A percentile compares a stretch with the other conserved stretches of the same genome.
phyloP scores from a whole-genome alignment of 1,284 basidiomycete genomes.

The Melanopsichium pennsylvanicum region DNA sequence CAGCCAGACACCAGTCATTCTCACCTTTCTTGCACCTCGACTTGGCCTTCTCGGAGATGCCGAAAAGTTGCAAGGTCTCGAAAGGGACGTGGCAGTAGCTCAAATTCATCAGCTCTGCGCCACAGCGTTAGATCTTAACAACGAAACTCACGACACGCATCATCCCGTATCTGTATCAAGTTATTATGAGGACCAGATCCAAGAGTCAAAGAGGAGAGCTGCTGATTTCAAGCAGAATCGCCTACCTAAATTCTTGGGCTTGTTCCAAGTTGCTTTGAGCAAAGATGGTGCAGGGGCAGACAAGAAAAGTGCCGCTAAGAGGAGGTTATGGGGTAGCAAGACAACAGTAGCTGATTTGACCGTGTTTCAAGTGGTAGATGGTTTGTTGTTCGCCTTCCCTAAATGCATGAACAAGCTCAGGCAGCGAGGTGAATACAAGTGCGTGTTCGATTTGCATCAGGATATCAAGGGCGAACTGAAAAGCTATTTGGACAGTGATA shows the following conservation, averaged over 20 bases:
- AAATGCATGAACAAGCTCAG: conserved; percentile 64
- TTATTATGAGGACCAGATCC: conserved; percentile 70
- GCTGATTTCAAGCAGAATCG: conserved; percentile 68
- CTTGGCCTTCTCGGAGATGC: conserved; percentile 60
- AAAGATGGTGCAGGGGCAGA: conserved; percentile 4
- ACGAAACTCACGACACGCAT: conserved; percentile 67
- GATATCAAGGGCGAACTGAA: conserved; percentile 65
- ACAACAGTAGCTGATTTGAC: conserved; percentile 70
- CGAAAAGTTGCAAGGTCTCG: conserved; percentile 15
- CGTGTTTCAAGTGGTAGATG: conserved; percentile 68
- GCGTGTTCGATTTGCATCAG: conserved; percentile 50
- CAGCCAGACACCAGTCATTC: conserved; percentile 68
- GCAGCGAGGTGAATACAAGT: conserved; percentile 60
- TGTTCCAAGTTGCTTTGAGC: conserved; percentile 67
- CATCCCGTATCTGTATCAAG: conserved; percentile 36
- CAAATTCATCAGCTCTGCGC: conserved; percentile 68
- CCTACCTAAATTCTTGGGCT: conserved; percentile 69
- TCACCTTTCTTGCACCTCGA: conserved; percentile 68
- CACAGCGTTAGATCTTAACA: conserved; percentile 68
- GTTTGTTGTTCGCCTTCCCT: conserved; percentile 70
- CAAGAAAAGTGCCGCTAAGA: conserved; percentile 47
- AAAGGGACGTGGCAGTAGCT: conserved; percentile 36
- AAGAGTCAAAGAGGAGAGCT: conserved; percentile 65
- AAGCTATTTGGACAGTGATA: conserved; percentile 68
- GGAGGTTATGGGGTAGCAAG: conserved; percentile 67